Conservation (phyloP, 805 yeast species). For the Hanseniaspora mollemarum region DNA sequence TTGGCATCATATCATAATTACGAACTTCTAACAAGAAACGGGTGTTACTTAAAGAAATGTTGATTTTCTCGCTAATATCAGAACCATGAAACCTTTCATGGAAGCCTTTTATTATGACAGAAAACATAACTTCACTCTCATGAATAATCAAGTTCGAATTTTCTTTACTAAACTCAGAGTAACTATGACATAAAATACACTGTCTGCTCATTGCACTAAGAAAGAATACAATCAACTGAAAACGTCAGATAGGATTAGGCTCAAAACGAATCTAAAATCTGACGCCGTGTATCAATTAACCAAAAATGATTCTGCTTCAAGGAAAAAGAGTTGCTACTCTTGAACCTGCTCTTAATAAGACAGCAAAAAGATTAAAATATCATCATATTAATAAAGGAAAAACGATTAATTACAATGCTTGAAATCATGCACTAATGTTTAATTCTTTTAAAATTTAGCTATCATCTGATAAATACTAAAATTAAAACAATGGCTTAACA, state of each 20-base stretch:
- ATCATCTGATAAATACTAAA: neutral
- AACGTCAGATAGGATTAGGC: neutral
- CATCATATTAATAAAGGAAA: slow-evolving; percentile 23
- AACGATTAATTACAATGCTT: too few species aligned
- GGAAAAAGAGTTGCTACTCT: slow-evolving; percentile 9
- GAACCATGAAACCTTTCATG: neutral
- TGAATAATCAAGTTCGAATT: too few species aligned
- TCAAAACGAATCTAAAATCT: slow-evolving; percentile 10
- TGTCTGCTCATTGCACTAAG: slow-evolving; percentile 55
- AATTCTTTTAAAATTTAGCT: neutral
- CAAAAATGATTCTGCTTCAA: slow-evolving; percentile 2
- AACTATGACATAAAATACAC: slow-evolving; percentile 57
- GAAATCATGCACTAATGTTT: too few species aligned
- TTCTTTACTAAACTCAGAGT: slow-evolving; percentile 69
- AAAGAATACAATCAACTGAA: slow-evolving; percentile 22
- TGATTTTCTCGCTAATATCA: too few species aligned
- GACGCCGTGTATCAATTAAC: neutral
- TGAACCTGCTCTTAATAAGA: slow-evolving; percentile 17
- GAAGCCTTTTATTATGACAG: neutral
- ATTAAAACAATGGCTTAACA: neutral
- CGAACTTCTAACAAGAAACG: too few species aligned
- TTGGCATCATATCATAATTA: neutral
- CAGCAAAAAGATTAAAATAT: slow-evolving; percentile 22
- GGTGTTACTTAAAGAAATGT: too few species aligned
- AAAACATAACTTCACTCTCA: too few species aligned